A percentile compares a stretch with the other conserved stretches of the same genome.
Evolutionary conservation across 176 grass and related monocot genomes (phyloP).

Genomic region (Zea mays): DNA sequence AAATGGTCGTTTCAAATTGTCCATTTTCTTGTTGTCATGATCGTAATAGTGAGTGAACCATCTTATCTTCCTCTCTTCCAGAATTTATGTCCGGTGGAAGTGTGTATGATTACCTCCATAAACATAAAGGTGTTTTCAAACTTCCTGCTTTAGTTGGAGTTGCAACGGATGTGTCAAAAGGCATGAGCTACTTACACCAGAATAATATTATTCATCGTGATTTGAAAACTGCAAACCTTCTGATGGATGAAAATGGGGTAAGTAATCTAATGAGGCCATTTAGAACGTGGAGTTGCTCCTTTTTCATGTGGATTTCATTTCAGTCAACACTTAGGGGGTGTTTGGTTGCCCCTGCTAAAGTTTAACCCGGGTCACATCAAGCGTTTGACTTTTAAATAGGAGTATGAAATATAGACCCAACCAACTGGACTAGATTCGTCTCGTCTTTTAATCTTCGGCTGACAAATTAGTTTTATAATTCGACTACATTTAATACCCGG

Average conservation of each 20-base stretch:
- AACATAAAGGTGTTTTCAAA: slow-evolving; percentile 88
- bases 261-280: slow-evolving; percentile 36
- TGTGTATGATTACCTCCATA: slow-evolving; percentile 97
- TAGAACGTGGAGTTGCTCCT: neutral
- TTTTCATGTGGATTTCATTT: slow-evolving; percentile 18
- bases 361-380: no score
- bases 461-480: no score
- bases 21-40: slow-evolving; percentile 6
- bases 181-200: slow-evolving; percentile 99
- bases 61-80: slow-evolving; percentile 39
- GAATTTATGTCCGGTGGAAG: slow-evolving; percentile 96
- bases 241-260: slow-evolving; percentile 99
- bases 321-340: neutral
- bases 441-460: no score
- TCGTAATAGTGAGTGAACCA: slow-evolving; percentile 3
- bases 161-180: slow-evolving; percentile 97
- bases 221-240: slow-evolving; percentile 97
- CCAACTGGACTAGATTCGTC: no score
- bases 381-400: no score
- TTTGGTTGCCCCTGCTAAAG: no score
- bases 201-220: slow-evolving; percentile 99
- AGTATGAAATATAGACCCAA: no score
- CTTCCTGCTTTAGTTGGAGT: slow-evolving; percentile 82
- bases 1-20: slow-evolving; percentile 6
- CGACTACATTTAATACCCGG: no score